These are phyloP conservation scores for Helotiales sp. DNA, from an alignment of 2,329 filamentous ascomycete genomes.

Conservation along the genomic window DNA sequence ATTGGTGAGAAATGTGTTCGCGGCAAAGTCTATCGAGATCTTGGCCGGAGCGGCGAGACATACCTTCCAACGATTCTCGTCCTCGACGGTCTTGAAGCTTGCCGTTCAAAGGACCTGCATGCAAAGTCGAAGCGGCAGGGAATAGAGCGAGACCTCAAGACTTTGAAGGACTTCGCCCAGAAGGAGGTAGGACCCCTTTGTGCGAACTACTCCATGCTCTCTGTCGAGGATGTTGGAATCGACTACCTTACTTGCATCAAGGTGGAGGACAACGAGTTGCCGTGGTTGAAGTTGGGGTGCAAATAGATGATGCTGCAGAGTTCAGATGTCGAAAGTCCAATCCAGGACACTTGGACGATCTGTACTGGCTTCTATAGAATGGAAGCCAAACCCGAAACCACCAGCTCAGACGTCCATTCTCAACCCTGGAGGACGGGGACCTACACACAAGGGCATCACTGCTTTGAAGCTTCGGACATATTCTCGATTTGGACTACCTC, in stretches of 20 bases:
- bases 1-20: neutral
- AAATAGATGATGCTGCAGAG: neutral
- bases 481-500: neutral
- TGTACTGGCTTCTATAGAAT: neutral
- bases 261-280: constrained; percentile 32
- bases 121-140: constrained; percentile 10
- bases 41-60: constrained; percentile 31
- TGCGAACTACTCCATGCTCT: constrained; percentile 34
- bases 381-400: neutral
- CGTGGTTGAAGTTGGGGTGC: constrained; percentile 23
- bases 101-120: neutral
- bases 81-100: neutral
- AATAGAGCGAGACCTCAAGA: constrained; percentile 24
- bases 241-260: constrained; percentile 36
- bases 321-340: neutral
- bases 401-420: neutral
- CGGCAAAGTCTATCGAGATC: constrained; percentile 29
- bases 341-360: too few species aligned
- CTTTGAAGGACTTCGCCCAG: constrained; percentile 34
- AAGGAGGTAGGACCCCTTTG: constrained; percentile 27
- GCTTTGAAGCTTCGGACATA: neutral
- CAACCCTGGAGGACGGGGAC: too few species aligned
- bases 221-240: constrained; percentile 28
- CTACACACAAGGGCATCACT: neutral
- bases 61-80: constrained; percentile 30